phyloP scores from a whole-genome alignment of 2,329 filamentous ascomycete genomes.

The Dothidotthia symphoricarpi region DNA sequence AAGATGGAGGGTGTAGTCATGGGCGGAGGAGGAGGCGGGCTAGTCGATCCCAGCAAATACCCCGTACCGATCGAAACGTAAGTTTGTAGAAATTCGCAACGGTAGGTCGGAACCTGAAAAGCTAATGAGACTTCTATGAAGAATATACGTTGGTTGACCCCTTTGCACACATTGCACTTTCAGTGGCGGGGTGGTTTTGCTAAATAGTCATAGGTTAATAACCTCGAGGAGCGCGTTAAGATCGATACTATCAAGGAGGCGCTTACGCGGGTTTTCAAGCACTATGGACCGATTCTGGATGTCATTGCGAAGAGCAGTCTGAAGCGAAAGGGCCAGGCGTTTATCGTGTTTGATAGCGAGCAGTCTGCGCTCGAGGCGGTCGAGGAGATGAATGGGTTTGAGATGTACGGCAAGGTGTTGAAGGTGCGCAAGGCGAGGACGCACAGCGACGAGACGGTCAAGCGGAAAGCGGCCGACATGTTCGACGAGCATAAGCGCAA shows the following conservation, averaged over 20 bases:
- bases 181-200: constrained; percentile 12
- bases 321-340: constrained; percentile 92
- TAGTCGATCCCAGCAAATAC: constrained; percentile 33
- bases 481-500: constrained; percentile 83
- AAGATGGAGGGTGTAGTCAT: constrained; percentile 38
- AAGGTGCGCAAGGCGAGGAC: constrained; percentile 77
- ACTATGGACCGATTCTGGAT: constrained; percentile 83
- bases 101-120: constrained; percentile 14
- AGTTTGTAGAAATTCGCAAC: constrained; percentile 13
- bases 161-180: constrained; percentile 23
- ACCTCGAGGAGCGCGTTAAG: constrained; percentile 91
- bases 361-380: constrained; percentile 78
- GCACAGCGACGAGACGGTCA: constrained; percentile 82
- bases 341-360: constrained; percentile 83
- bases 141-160: constrained; percentile 37
- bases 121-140: constrained; percentile 29
- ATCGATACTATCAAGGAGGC: constrained; percentile 71
- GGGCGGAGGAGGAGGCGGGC: constrained; percentile 14
- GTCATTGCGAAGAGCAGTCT: constrained; percentile 86
- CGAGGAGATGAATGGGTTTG: constrained; percentile 87
- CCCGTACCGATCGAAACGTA: constrained; percentile 40
- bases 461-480: constrained; percentile 72
- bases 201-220: constrained; percentile 57
- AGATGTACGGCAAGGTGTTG: constrained; percentile 90
- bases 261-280: constrained; percentile 75